Base-by-base conservation (phyloP, 2,329 filamentous ascomycete genomes). In the Fusarium haematococcum region DNA sequence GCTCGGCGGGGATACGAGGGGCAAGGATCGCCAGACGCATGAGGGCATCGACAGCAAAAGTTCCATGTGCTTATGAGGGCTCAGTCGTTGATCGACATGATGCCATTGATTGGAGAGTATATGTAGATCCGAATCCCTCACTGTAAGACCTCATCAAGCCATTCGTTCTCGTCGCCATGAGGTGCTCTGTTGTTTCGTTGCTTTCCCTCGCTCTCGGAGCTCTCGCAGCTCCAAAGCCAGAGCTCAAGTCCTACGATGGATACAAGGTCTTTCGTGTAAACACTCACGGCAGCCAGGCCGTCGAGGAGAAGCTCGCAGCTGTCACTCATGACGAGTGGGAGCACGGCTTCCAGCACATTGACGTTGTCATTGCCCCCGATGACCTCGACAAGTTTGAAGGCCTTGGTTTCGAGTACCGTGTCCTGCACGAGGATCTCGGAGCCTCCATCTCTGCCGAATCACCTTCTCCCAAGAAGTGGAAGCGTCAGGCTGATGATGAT, bases 201-300 rank as follows among this genome's bases (percentile, higher is more conserved):
- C 52, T 77, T 23, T 66, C 71, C 1, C 71, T 77, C 35, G 69
- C 54, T 25, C 8, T 76, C 27, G 73, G 75, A 10, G 73, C 62
- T 20, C 25, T 74, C 13, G 75, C 75, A 20, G 73, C 70, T 1
- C 74, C 73, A 16, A 72, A 70, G 18, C 11, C 59, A 9, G 70
- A 70, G 1, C 16, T 62, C n/a, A 75, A 75, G 41, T 78, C 78
- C 14, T 83, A 81, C 52, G 75, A 79, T 35, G 81, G 81, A 27
- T 81, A 81, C 67, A 84, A 82, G 43, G 83, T 85, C 23, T 85
- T 87, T 68, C 81, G 85, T 14, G 80, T 88, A 68, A 84, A 84
- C 75, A 86, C 84, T 35, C 81, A 85, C 74, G 84, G 84, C 70
- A 82, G 84, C 27, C 74, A 82, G 9, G 78, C 77, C 11, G 75